Conservation (phyloP, 2,329 filamentous ascomycete species). For the Fusarium coffeatum region DNA sequence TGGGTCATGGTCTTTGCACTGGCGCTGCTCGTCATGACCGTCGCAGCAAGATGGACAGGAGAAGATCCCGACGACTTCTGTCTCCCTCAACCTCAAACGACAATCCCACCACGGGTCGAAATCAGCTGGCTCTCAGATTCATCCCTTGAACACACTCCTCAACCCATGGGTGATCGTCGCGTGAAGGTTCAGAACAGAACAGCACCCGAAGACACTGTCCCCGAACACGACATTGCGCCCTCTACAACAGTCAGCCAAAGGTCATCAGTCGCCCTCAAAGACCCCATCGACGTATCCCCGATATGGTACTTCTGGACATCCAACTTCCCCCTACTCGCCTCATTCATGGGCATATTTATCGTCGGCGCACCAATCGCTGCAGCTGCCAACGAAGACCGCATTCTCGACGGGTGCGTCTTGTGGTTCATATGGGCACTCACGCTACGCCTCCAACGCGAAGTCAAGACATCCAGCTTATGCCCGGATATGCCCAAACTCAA, state of each 20-base stretch:
- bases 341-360: constrained; percentile 49
- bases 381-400: constrained; percentile 48
- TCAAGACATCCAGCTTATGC: constrained; percentile 46
- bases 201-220: background rate
- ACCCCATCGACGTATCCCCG: background rate
- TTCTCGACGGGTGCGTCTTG: constrained; percentile 60
- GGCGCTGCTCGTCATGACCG: constrained; percentile 38
- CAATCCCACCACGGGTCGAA: constrained; percentile 22
- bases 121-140: constrained; percentile 40
- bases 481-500: constrained; percentile 34
- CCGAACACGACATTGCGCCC: background rate
- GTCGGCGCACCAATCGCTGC: constrained; percentile 58
- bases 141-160: constrained; percentile 19
- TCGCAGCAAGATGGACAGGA: constrained; percentile 8
- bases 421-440: constrained; percentile 62
- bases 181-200: constrained; percentile 12
- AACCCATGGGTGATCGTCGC: background rate
- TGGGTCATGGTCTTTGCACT: constrained; percentile 51
- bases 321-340: constrained; percentile 46
- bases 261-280: constrained; percentile 12
- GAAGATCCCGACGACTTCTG: constrained; percentile 19
- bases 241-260: constrained; percentile 10
- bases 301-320: constrained; percentile 34
- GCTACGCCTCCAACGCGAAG: constrained; percentile 52
- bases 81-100: constrained; percentile 1